Conservation (phyloP, 1,284 basidiomycete species). For the Tylopilus sp. region DNA sequence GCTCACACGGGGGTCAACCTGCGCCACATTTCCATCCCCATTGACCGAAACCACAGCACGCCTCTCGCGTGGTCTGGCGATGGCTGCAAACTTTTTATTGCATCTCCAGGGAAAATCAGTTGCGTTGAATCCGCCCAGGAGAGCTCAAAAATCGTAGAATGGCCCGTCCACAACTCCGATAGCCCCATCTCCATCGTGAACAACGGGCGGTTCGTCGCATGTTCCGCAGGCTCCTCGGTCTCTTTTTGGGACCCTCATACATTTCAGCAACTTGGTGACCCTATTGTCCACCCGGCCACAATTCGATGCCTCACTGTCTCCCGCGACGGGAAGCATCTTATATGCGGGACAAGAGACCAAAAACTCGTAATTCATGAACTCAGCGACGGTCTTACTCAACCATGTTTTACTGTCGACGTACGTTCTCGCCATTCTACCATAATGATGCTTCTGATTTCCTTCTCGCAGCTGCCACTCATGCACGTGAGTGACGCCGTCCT, state of each 20-base stretch:
- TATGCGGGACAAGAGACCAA: slow-evolving; percentile 1
- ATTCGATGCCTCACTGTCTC: slow-evolving; percentile 1
- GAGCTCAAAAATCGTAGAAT: not conserved
- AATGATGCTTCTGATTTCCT: not conserved
- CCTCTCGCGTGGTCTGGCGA: not conserved
- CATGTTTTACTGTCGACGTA: not conserved
- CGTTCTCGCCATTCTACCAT: not conserved
- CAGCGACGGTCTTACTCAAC: not conserved
- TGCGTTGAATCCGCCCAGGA: not conserved
- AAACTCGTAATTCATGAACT: not conserved
- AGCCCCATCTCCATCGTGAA: slow-evolving; percentile 1
- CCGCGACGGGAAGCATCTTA: not conserved
- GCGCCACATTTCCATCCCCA: not conserved
- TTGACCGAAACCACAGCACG: slow-evolving; percentile 3
- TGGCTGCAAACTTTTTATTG: slow-evolving; percentile 1
- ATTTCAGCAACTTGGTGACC: not conserved
- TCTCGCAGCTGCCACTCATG: not conserved
- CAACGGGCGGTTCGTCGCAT: not conserved
- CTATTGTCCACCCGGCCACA: not conserved
- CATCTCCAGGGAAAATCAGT: not conserved
- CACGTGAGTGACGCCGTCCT: not conserved
- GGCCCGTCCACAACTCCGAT: not conserved
- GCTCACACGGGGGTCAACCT: not conserved
- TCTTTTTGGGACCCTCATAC: not conserved
- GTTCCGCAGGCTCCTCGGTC: slow-evolving; percentile 1